phyloP scores from a whole-genome alignment of 2,329 filamentous ascomycete species.

The Epichloe glyceriae region DNA sequence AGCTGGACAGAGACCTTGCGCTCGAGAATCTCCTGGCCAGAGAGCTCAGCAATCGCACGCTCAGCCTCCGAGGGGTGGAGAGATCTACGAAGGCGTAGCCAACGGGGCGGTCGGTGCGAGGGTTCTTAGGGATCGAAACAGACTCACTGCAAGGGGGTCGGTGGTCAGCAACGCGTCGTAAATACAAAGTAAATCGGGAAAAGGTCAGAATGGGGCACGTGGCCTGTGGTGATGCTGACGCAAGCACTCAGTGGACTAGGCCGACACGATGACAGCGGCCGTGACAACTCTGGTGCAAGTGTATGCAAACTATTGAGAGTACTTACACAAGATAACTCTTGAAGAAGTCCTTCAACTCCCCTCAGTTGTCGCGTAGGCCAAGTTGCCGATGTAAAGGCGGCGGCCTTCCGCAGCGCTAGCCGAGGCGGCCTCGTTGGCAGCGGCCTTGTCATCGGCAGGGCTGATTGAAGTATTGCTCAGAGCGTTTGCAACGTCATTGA shows the following conservation, averaged over 20 bases:
- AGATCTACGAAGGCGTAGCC: slow-evolving; percentile 99
- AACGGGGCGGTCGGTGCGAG: slow-evolving; percentile 93
- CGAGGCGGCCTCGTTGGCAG: slow-evolving; percentile 80
- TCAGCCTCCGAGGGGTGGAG: slow-evolving; percentile 86
- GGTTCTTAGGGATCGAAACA: slow-evolving; percentile 98
- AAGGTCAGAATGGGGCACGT: background rate
- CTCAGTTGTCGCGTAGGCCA: slow-evolving; percentile 99
- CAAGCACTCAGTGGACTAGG: background rate
- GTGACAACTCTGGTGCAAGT: background rate
- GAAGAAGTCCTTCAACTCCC: slow-evolving; percentile 99
- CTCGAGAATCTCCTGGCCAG: slow-evolving; percentile 93
- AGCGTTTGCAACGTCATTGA: slow-evolving; percentile 66
- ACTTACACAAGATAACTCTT: slow-evolving; percentile 98
- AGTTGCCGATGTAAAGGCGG: slow-evolving; percentile 99
- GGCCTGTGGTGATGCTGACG: background rate
- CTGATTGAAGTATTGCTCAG: slow-evolving; percentile 59
- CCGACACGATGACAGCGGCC: background rate
- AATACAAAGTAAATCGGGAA: background rate
- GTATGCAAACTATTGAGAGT: background rate
- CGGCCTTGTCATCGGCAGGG: slow-evolving; percentile 39
- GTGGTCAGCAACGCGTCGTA: background rate
- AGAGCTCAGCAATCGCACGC: slow-evolving; percentile 88
- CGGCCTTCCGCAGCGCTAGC: slow-evolving; percentile 97
- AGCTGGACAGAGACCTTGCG: slow-evolving; percentile 99
- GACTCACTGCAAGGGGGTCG: slow-evolving; percentile 58